phyloP scores from a whole-genome alignment of 2,329 filamentous ascomycete genomes.

The Monosporascus sp. region DNA sequence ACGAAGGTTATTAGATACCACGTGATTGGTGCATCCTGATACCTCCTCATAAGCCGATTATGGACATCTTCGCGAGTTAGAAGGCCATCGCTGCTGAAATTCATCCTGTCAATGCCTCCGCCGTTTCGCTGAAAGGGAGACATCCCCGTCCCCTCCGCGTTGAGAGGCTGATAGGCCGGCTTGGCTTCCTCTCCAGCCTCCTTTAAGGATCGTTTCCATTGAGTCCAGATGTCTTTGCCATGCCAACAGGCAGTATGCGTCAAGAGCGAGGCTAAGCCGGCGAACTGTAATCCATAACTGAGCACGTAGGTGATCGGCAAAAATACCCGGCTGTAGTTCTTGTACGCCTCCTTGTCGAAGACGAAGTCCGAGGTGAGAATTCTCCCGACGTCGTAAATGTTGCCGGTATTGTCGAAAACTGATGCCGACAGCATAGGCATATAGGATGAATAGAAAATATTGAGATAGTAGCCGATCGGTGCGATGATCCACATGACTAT shows the following conservation, averaged over 20 bases:
- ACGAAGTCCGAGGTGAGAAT: slow-evolving; percentile 74
- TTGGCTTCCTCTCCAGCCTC: slow-evolving; percentile 52
- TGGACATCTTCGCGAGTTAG: slow-evolving; percentile 75
- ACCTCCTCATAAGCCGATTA: slow-evolving; percentile 75
- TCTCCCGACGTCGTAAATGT: slow-evolving; percentile 73
- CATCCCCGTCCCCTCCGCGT: slow-evolving; percentile 13
- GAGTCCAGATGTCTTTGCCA: slow-evolving; percentile 72
- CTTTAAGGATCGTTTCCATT: slow-evolving; percentile 64
- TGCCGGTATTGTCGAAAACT: slow-evolving; percentile 80
- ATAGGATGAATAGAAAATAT: slow-evolving; percentile 74
- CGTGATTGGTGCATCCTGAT: slow-evolving; percentile 71
- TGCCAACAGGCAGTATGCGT: slow-evolving; percentile 84
- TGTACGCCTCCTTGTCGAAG: slow-evolving; percentile 72
- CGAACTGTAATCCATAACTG: slow-evolving; percentile 83
- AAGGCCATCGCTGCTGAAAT: slow-evolving; percentile 44
- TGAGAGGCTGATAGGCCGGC: slow-evolving; percentile 47
- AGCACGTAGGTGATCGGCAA: slow-evolving; percentile 82
- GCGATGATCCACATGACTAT: slow-evolving; percentile 82
- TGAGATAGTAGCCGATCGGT: slow-evolving; percentile 74
- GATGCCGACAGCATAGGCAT: slow-evolving; percentile 81
- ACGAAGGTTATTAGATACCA: slow-evolving; percentile 78
- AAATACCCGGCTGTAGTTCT: slow-evolving; percentile 77
- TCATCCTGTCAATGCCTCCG: slow-evolving; percentile 23
- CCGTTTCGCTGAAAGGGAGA: slow-evolving; percentile 15
- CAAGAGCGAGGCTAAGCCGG: slow-evolving; percentile 70